A percentile compares a stretch with the other conserved stretches of the same genome.
Conservation (phyloP, 345 rosid species). For the Brassica carinata region DNA sequence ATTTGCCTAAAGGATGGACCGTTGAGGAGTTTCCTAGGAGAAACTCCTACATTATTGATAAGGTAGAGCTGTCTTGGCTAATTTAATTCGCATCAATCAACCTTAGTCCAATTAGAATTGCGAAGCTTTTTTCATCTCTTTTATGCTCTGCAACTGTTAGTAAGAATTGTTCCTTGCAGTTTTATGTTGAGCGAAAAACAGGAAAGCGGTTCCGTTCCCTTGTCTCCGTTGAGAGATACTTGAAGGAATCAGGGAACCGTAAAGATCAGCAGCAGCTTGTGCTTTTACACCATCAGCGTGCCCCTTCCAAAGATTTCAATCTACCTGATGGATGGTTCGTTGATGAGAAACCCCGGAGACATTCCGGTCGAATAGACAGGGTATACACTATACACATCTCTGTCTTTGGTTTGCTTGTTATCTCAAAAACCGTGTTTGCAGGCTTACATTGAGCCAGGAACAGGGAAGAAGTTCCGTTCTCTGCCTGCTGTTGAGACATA, state of each 20-base stretch:
- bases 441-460: slow-evolving; percentile 56
- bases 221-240: slow-evolving; percentile 49
- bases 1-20: slow-evolving; percentile 57
- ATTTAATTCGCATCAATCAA: background rate
- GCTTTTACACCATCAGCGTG: background rate
- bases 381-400: background rate
- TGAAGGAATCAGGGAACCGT: slow-evolving; percentile 22
- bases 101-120: background rate
- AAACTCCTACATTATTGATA: slow-evolving; percentile 31
- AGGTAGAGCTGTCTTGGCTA: slow-evolving; percentile 23
- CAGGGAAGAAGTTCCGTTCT: slow-evolving; percentile 55
- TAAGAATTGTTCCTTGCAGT: slow-evolving; percentile 40
- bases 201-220: slow-evolving; percentile 58
- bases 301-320: slow-evolving; percentile 16
- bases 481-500: slow-evolving; percentile 47
- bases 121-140: too few species aligned
- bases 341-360: slow-evolving; percentile 28
- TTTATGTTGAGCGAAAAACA: slow-evolving; percentile 52
- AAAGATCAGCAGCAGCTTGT: slow-evolving; percentile 25
- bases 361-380: slow-evolving; percentile 24
- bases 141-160: background rate
- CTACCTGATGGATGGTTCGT: slow-evolving; percentile 40
- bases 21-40: slow-evolving; percentile 41
- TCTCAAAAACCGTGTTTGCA: slow-evolving; percentile 31
- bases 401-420: slow-evolving; percentile 4